Base-by-base conservation (phyloP, 2,329 filamentous ascomycete genomes). In the Trichoderma koningiopsis region DNA sequence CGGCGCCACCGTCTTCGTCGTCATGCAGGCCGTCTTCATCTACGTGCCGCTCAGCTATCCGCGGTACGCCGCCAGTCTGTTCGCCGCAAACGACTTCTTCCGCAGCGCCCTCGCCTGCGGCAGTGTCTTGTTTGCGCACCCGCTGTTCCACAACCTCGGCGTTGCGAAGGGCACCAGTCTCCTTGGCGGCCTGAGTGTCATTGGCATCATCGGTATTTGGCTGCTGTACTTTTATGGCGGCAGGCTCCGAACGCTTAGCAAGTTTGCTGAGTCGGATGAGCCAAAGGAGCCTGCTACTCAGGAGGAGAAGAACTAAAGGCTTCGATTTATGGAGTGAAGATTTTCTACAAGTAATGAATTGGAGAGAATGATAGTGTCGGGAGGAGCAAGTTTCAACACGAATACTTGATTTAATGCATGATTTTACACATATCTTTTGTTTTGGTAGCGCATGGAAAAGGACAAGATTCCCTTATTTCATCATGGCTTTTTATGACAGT, bases 71-170 rank as follows among this genome's bases (percentile, higher is more conserved):
- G 87, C 88, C 47, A 85, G 82, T 60, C 78, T 89, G 27, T 89
- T 90, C 74, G 87, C 87, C 0, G 86, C 82, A 6, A 90, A 89
- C 74, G 87, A 89, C 78, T 86, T 88, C 75, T 84, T 86, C 77
- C 82, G 87, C 52, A 84, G 82, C 35, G 84, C 86, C 2, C 78
- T 91, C 3, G 89, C 88, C 7, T 87, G 85, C 63, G 88, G 84
- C 0, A 85, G 85, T 31, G 83, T 91, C 57, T 78, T 90, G 24
- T 90, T 90, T 73, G 84, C 85, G 0, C 82, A 85, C 58, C 88
- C 89, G 6, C 81, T 91, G 66, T 91, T 86, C 68, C 77, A 79
- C 19, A 87, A 88, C 72, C 74, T 91, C 5, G 88, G 88, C 16
- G 84, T 91, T 33, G 87, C 83, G 5, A 81, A 79, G 56, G 89